Base-by-base conservation (phyloP, 768 basidiomycete genomes). In the Galerina sulciceps region DNA sequence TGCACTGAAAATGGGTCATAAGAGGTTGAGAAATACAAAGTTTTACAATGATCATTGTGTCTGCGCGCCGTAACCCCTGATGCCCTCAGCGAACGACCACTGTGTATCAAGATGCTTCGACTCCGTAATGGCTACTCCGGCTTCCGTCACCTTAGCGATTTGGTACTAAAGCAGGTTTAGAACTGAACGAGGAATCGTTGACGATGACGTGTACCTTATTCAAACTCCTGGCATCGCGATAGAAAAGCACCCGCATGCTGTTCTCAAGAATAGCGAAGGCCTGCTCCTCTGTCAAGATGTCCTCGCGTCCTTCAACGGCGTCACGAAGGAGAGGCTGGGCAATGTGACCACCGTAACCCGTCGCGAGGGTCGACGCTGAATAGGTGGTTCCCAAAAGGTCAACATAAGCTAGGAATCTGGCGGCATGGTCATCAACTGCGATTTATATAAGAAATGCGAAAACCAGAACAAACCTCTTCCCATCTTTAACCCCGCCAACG, bases 351-450 rank as follows among this genome's bases (percentile, higher is more conserved):
- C 96, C 97, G 73, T 93, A 97, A 0, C 97, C 96, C 0, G 97
- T 98, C 2, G 96, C 97, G 18, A 99, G 84, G 5, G 95, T 95
- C 13, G 94, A 89, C 2, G 96, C 87, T 9, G 90, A 83, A 73
- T 99, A 99, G 0, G 97, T 99, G 23, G 94, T 96, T n/a, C 96
- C 97, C 18, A 96, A 81, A 6, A 99, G 81, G 73, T 99, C 96
- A 45, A 99, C 96, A 69, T 89, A 98, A 6, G 94, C 87, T 47
- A 99, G 76, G 82, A 97, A 98, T 18, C 95, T 97, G 67, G 3
- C 37, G 17, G 49, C n/a, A 34, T 22, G 14, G 4, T 56, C n/a
- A 54, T 58, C 20, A 51, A 48, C 6, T 31, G 14, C 4, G 11
- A 49, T 20, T 18, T 20, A 23, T 6, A 20, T 44, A 31, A 4